phyloP scores from a whole-genome alignment of 495 filamentous ascomycete genomes.

The Aspergillus sparsus region DNA sequence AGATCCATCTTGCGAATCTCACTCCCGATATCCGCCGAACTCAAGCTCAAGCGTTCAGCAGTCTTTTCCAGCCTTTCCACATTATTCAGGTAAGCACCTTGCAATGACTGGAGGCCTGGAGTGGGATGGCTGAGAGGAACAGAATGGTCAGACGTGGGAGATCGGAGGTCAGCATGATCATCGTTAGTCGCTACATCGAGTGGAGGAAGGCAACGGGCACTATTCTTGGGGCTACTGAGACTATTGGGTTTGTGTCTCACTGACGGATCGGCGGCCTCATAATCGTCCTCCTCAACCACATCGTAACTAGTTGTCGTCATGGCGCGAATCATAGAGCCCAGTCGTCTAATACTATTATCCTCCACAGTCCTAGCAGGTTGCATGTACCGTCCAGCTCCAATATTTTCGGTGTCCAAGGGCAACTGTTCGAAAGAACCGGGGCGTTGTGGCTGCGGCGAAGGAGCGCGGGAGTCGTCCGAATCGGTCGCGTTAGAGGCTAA shows the following conservation, averaged over 20 bases:
- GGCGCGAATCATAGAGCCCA: constrained; percentile 46
- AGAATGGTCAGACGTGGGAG: constrained; percentile 59
- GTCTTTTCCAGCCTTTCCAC: constrained; percentile 80
- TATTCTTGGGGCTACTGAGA: constrained; percentile 18
- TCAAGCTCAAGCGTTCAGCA: constrained; percentile 77
- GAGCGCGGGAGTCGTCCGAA: constrained; percentile 36
- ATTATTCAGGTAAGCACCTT: constrained; percentile 73
- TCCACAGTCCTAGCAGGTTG: constrained; percentile 31
- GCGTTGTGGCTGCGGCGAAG: constrained; percentile 31
- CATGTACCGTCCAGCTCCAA: constrained; percentile 27
- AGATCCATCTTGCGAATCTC: constrained; percentile 78
- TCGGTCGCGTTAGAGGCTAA: constrained; percentile 41
- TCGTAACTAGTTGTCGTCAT: constrained; percentile 48
- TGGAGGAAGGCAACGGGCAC: constrained; percentile 35
- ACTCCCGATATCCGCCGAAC: constrained; percentile 74
- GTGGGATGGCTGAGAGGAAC: constrained; percentile 70
- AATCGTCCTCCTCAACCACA: constrained; percentile 50
- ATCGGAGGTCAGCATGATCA: constrained; percentile 49
- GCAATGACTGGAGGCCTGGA: constrained; percentile 71
- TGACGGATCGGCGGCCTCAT: constrained; percentile 39
- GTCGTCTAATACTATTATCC: constrained; percentile 27
- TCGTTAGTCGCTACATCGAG: constrained; percentile 35
- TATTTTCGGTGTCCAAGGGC: constrained; percentile 32
- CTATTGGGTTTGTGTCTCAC: constrained; percentile 29
- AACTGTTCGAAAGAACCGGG: constrained; percentile 30